Conservation (phyloP, 1,284 basidiomycete genomes). For the Mycena sp. region DNA sequence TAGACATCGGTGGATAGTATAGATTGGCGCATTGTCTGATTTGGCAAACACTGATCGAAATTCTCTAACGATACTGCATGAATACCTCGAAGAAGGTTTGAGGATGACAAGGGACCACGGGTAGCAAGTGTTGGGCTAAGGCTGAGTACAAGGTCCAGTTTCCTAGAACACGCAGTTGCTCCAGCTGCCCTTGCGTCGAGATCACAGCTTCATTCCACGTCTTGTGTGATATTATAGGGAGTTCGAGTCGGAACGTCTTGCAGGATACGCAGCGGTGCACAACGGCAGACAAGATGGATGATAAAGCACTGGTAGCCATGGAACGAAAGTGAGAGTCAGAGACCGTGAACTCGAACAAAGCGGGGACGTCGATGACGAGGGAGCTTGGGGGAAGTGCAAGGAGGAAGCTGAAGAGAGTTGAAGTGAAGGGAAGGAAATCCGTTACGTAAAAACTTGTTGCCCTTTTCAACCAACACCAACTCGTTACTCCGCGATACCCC, state of each 20-base stretch:
- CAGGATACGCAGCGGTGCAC: slow-evolving; percentile 9
- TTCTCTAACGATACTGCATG: too few species aligned
- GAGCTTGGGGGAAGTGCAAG: background rate
- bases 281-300: background rate
- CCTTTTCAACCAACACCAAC: too few species aligned
- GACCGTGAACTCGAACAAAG: too few species aligned
- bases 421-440: background rate
- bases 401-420: background rate
- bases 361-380: too few species aligned
- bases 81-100: slow-evolving; percentile 4
- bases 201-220: background rate
- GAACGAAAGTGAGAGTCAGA: too few species aligned
- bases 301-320: background rate
- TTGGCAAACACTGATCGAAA: too few species aligned
- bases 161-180: background rate
- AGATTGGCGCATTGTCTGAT: background rate
- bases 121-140: background rate
- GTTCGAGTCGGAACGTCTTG: background rate
- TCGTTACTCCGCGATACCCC: too few species aligned
- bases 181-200: background rate
- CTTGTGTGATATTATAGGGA: background rate
- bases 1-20: slow-evolving; percentile 8
- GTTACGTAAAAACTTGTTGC: too few species aligned
- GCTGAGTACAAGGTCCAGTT: slow-evolving; percentile 5
- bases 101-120: background rate